Conservation (phyloP, 495 filamentous ascomycete genomes). For the Annulohypoxylon stygium region DNA sequence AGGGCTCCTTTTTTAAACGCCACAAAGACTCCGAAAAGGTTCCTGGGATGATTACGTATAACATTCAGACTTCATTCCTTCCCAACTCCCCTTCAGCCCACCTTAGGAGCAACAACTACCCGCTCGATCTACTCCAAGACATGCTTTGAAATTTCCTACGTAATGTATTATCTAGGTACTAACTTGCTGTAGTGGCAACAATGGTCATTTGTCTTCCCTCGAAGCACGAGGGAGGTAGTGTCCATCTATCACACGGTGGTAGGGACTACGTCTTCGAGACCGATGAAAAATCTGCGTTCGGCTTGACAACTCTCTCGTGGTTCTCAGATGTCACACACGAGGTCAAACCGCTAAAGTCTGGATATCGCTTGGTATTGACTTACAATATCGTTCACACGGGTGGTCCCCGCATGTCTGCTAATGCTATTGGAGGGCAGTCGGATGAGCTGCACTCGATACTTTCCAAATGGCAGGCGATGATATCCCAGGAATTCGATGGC, state of each 20-base stretch:
- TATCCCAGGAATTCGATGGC: no score
- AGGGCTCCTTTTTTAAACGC: slow-evolving; percentile 64
- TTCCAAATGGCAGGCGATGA: slow-evolving; percentile 27
- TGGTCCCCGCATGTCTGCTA: slow-evolving; percentile 32
- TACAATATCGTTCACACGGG: slow-evolving; percentile 64
- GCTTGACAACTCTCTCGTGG: slow-evolving; percentile 62
- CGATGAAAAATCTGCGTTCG: slow-evolving; percentile 51
- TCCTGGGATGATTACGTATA: no score
- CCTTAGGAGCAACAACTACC: no score
- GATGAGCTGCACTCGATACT: slow-evolving; percentile 5
- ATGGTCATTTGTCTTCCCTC: slow-evolving; percentile 66
- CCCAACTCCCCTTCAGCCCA: no score
- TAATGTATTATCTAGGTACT: no score
- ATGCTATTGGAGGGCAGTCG: slow-evolving; percentile 39
- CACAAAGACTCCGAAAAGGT: slow-evolving; percentile 68
- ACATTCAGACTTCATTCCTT: no score
- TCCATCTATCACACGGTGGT: slow-evolving; percentile 58
- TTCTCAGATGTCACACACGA: slow-evolving; percentile 66
- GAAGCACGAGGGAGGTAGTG: slow-evolving; percentile 63
- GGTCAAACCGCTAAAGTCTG: slow-evolving; percentile 60
- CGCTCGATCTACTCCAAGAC: no score
- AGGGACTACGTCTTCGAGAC: slow-evolving; percentile 55
- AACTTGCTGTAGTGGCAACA: no score
- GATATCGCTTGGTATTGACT: slow-evolving; percentile 63
- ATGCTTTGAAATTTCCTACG: no score